Conservation (phyloP, 2,329 filamentous ascomycete species). For the Lecanicillium sp. region DNA sequence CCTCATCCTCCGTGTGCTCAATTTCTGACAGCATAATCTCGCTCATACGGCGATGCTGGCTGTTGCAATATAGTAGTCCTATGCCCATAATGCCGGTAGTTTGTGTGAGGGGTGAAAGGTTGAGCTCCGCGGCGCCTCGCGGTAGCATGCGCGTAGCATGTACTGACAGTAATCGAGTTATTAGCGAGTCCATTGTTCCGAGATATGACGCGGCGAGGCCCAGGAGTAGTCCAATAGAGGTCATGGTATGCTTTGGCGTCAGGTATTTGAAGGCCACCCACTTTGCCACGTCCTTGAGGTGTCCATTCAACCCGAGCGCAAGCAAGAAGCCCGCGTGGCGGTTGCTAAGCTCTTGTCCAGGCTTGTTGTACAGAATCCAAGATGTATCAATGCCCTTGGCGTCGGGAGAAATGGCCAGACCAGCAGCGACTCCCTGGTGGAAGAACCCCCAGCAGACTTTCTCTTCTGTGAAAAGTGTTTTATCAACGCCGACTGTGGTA, state of each 20-base stretch:
- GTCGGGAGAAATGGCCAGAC: constrained; percentile 80
- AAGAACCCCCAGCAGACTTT: constrained; percentile 99
- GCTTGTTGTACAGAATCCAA: constrained; percentile 98
- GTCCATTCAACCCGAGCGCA: constrained; percentile 86
- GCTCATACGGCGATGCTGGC: constrained; percentile 96
- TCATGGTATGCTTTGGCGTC: constrained; percentile 99
- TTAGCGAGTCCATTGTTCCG: constrained; percentile 94
- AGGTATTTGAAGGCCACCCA: constrained; percentile 99
- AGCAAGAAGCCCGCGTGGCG: constrained; percentile 93
- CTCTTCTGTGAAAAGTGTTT: constrained; percentile 81
- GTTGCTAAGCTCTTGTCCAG: constrained; percentile 77
- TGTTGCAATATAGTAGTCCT: constrained; percentile 86
- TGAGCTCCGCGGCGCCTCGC: constrained; percentile 85
- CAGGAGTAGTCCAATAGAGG: constrained; percentile 88
- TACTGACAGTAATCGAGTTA: constrained; percentile 87
- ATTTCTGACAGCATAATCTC: constrained; percentile 99
- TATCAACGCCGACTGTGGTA: constrained; percentile 89
- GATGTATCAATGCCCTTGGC: constrained; percentile 95
- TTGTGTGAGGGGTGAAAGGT: constrained; percentile 86
- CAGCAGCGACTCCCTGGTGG: constrained; percentile 90
- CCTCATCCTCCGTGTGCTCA: constrained; percentile 71
- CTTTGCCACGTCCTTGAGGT: constrained; percentile 89
- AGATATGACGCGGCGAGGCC: constrained; percentile 90
- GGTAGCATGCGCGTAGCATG: constrained; percentile 95
- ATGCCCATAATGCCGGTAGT: constrained; percentile 97